Base-by-base conservation (phyloP, 2,329 filamentous ascomycete genomes). In the Arthroderma sp. region DNA sequence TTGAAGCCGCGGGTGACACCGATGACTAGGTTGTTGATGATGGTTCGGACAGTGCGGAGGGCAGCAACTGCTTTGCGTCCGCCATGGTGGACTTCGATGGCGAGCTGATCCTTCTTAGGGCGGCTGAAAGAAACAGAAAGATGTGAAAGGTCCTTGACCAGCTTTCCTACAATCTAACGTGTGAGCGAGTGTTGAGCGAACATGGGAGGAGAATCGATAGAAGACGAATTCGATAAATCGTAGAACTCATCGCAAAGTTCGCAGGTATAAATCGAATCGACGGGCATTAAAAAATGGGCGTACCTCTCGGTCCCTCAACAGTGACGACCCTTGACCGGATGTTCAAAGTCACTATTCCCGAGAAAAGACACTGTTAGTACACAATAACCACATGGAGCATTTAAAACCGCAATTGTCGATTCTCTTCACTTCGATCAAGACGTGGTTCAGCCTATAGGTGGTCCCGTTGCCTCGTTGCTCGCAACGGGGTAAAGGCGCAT, bases 1-100 rank as follows among this genome's bases (percentile, higher is more conserved):
- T 93, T 93, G 85, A 83, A 98, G 60, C 91, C 91, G 78, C 89
- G 94, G 70, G 91, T 98, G 58, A 98, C 91, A 71, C 91, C 91
- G 63, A 88, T 81, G 72, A 98, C 85, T 74, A 98, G 70, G 83
- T 98, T 98, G 80, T 93, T 85, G 79, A 98, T 94, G 73, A 96
- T 72, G 57, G 89, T 89, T 67, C 87, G 86, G 75, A 98, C 91
- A 64, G 91, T 98, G 64, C 91, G 87, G 72, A 98, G 87, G 60
- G 89, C 85, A 65, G 91, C 91, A 67, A 98, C 84, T 70, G 86
- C 89, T 83, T 98, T 98, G 75, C 91, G 86, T 66, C 78, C 78
- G 69, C 91, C 91, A 74, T 98, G 91, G 83, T 98, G 93, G 67
- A 98, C 84, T 76, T 95, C 87, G 66, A 98, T 95, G 65, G 84